Conservation (phyloP, 257 asterid species). For the Solanum appendiculatum region DNA sequence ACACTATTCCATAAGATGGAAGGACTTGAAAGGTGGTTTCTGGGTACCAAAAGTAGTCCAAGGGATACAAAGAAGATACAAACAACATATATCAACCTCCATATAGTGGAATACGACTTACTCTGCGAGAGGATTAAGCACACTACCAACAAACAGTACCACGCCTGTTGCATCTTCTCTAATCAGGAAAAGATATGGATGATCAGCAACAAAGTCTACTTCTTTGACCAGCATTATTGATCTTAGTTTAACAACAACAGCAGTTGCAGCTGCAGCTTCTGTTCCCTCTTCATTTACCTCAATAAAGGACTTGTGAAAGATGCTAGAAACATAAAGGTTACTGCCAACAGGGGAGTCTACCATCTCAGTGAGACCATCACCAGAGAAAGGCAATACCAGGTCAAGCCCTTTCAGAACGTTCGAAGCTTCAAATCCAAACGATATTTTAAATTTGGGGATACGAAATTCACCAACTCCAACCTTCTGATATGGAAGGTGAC, state of each 20-base stretch:
- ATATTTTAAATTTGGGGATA: constrained; percentile 31
- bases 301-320: constrained; percentile 28
- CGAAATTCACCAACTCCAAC: constrained; percentile 11
- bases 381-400: constrained; percentile 19
- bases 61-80: background rate
- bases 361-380: constrained; percentile 25
- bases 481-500: constrained; percentile 9
- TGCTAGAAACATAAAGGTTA: constrained; percentile 21
- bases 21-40: background rate
- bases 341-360: constrained; percentile 14
- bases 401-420: constrained; percentile 19
- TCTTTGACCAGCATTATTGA: background rate
- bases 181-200: constrained; percentile 26
- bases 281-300: constrained; percentile 40
- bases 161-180: constrained; percentile 28
- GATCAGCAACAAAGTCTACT: constrained; percentile 27
- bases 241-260: background rate
- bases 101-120: background rate
- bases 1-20: background rate
- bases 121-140: constrained; percentile 12
- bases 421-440: constrained; percentile 32
- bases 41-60: background rate
- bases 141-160: constrained; percentile 20
- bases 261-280: constrained; percentile 34
- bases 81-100: background rate